Evolutionary conservation across 805 yeast species (phyloP).

Genomic region (Yarrowia osloensis): DNA sequence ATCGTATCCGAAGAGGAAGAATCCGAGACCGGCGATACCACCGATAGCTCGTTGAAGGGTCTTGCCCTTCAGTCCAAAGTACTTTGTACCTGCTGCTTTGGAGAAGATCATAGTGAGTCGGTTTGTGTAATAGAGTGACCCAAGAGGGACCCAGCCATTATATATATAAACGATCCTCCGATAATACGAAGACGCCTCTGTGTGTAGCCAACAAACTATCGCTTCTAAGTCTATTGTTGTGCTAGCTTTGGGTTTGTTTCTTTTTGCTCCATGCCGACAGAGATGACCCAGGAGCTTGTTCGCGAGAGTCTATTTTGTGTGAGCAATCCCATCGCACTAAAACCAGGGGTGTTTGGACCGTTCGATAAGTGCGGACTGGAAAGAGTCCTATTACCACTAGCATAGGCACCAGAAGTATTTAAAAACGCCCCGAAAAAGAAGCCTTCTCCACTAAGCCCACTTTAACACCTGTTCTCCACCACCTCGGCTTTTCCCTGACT

Average conservation of each 20-base stretch:
- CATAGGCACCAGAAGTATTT: too few relatives aligned
- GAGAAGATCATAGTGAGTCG: neutral
- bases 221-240: neutral
- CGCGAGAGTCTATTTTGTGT: neutral
- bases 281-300: constrained; percentile 13
- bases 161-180: neutral
- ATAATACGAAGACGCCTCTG: neutral
- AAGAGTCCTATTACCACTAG: neutral
- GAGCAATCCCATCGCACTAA: constrained; percentile 15
- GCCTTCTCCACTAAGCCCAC: neutral
- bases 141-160: neutral
- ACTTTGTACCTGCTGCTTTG: constrained; percentile 2
- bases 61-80: constrained; percentile 34
- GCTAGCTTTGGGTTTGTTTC: neutral
- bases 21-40: constrained; percentile 35
- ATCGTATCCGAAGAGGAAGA: constrained; percentile 64
- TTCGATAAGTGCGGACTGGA: too few relatives aligned
- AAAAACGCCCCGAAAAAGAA: too few relatives aligned
- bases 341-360: neutral
- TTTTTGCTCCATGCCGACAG: constrained; percentile 21
- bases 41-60: constrained; percentile 34
- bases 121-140: neutral
- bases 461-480: neutral
- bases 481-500: neutral
- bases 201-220: neutral